Percentiles rank a stretch among this genome's conserved stretches.
Conservation (phyloP, 2,329 filamentous ascomycete genomes). For the Calonectria pseudoreteaudii region DNA sequence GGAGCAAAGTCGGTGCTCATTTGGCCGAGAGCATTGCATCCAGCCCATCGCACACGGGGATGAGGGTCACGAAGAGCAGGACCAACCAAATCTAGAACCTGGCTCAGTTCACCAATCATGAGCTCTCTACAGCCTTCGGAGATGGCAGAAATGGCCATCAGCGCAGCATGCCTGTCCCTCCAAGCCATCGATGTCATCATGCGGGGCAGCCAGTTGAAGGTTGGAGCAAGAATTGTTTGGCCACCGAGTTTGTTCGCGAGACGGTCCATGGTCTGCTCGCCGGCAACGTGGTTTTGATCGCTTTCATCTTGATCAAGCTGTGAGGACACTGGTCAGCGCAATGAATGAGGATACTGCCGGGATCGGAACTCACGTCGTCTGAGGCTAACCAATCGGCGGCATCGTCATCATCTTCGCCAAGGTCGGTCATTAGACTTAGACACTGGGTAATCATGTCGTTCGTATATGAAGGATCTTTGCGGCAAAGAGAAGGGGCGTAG, state of each 20-base stretch:
- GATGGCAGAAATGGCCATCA: constrained; percentile 99
- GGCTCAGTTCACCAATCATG: constrained; percentile 94
- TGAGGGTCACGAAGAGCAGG: constrained; percentile 91
- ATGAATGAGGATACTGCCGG: neutral
- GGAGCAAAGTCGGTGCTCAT: constrained; percentile 99
- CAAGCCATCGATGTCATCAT: constrained; percentile 98
- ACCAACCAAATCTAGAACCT: constrained; percentile 94
- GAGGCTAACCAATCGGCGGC: constrained; percentile 92
- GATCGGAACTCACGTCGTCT: constrained; percentile 77
- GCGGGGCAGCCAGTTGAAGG: constrained; percentile 94
- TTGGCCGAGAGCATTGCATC: constrained; percentile 97
- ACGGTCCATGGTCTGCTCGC: constrained; percentile 98
- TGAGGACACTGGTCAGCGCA: neutral
- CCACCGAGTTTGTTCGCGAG: constrained; percentile 97
- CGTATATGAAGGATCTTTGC: constrained; percentile 91
- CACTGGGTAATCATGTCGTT: constrained; percentile 99
- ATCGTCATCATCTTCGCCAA: constrained; percentile 94
- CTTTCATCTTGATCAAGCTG: constrained; percentile 94
- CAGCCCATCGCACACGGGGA: constrained; percentile 94
- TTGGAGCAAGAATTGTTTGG: constrained; percentile 90
- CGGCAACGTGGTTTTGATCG: constrained; percentile 96
- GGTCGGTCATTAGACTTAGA: constrained; percentile 96
- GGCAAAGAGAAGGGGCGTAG: constrained; percentile 93
- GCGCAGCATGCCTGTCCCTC: constrained; percentile 93
- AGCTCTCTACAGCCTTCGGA: constrained; percentile 96